Base-by-base conservation (phyloP, 2,329 filamentous ascomycete genomes). In the Cladosporium austrohemisphaericum region DNA sequence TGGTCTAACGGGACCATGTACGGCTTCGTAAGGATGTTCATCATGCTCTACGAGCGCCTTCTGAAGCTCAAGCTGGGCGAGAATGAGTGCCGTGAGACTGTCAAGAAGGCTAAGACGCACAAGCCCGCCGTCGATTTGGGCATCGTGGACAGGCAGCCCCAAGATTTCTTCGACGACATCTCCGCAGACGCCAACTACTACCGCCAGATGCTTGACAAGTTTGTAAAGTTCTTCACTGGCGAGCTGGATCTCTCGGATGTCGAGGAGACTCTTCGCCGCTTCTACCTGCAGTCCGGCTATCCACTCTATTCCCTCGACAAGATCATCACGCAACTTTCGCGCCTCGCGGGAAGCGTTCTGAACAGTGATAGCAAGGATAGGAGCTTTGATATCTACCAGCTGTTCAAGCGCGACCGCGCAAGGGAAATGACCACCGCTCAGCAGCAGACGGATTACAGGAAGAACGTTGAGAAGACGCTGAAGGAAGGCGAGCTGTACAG, bases 401-500 rank as follows among this genome's bases (percentile, higher is more conserved):
- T 94, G 43, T 98, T 95, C 71, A 82, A 90, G 64, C 80, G 81
- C 57, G 89, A 89, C 65, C 84, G 92, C 4, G 80, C 86, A 45
- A 85, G 83, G 64, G 86, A 92, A 14, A 86, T 90, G 63, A 95
- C 89, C 0, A 95, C 90, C 41, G 92, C 90, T 60, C 85, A 93
- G 67, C 84, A 85, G 23, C 92, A 97, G 72, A 88, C 95, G 52
- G 88, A 86, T 61, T 89, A 92, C 53, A 83, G 92, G 53, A 95
- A 94, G 69, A 88, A 89, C 65, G 90, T 93, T 1, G 90, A 96
- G 70, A 93, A 93, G 69, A 84, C 89, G 63, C 83, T 93, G 57
- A 95, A 94, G 73, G 92, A 97, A 56, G 86, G 86, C 13, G 92
- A 97, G 62, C 81, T 95, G 55, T 97, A 95, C 68, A 83, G 89